Evolutionary conservation across 179 eudicot genomes (phyloP).

Genomic region (Camellia oleifera): DNA sequence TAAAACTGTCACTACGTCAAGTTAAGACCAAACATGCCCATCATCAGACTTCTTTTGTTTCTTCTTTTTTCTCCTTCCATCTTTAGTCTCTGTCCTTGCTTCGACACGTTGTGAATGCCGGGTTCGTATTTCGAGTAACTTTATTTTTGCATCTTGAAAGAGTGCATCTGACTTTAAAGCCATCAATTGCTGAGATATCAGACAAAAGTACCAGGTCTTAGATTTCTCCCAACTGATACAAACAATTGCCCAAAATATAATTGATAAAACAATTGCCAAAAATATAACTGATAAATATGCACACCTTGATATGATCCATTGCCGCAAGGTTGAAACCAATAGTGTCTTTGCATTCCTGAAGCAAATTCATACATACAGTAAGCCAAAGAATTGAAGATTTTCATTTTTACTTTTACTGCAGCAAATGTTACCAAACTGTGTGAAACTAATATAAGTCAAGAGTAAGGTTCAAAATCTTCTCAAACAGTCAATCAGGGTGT

Average conservation of each 20-base stretch:
- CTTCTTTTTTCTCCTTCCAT: slow-evolving; percentile 72
- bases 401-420: neutral
- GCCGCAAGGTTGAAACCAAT: slow-evolving; percentile 93
- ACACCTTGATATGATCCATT: slow-evolving; percentile 91
- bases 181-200: slow-evolving; percentile 73
- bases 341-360: slow-evolving; percentile 88
- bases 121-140: slow-evolving; percentile 68
- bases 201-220: neutral
- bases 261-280: neutral
- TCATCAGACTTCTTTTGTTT: slow-evolving; percentile 51
- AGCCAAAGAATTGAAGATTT: neutral
- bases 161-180: slow-evolving; percentile 70
- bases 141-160: slow-evolving; percentile 75
- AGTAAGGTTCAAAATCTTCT: neutral
- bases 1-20: neutral
- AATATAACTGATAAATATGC: slow-evolving; percentile 4
- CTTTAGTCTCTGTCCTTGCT: slow-evolving; percentile 42
- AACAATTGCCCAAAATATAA: neutral
- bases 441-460: neutral
- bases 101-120: slow-evolving; percentile 49
- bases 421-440: neutral
- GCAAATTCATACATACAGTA: slow-evolving; percentile 9
- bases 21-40: slow-evolving; percentile 46
- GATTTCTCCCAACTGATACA: neutral
- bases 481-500: neutral